phyloP scores from a whole-genome alignment of 257 asterid genomes.

The Craterostigma plantagineum region DNA sequence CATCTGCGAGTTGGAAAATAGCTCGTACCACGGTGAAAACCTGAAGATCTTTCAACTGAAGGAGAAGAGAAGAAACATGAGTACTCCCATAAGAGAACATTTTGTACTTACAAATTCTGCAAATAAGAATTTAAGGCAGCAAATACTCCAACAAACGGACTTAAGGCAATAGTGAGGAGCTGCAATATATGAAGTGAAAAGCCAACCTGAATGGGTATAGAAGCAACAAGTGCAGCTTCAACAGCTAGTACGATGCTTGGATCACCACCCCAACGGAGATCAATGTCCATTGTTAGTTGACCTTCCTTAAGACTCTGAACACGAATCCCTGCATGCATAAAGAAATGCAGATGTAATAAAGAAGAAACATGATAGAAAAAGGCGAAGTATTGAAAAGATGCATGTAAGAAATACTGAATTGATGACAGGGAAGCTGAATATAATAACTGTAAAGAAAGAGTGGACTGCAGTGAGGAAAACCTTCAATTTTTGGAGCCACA shows the following conservation, averaged over 20 bases:
- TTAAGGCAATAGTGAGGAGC: constrained; percentile 4
- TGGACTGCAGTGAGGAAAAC: too few relatives aligned
- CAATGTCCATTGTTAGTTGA: constrained; percentile 92
- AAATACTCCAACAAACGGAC: too few relatives aligned
- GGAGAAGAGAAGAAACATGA: constrained; percentile 7
- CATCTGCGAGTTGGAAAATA: constrained; percentile 87
- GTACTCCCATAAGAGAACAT: background rate
- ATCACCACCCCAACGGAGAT: constrained; percentile 96
- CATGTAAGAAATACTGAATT: background rate
- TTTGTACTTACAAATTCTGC: background rate
- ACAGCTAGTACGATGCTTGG: constrained; percentile 82
- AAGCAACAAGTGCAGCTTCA: constrained; percentile 86
- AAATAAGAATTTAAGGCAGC: background rate
- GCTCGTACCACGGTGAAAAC: constrained; percentile 86
- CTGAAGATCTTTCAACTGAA: constrained; percentile 91
- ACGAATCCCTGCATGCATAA: constrained; percentile 62
- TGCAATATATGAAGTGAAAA: too few relatives aligned
- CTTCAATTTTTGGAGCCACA: constrained; percentile 97
- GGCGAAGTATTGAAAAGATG: too few relatives aligned
- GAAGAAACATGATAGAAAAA: too few relatives aligned
- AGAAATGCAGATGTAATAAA: background rate
- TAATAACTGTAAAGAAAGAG: too few relatives aligned
- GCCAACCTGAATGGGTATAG: constrained; percentile 95
- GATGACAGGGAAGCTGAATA: too few relatives aligned
- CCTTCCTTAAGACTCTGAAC: constrained; percentile 94